These are phyloP conservation scores for Chalaropsis ovoidea DNA, from an alignment of 2,329 filamentous ascomycete species.

Conservation along the genomic window DNA sequence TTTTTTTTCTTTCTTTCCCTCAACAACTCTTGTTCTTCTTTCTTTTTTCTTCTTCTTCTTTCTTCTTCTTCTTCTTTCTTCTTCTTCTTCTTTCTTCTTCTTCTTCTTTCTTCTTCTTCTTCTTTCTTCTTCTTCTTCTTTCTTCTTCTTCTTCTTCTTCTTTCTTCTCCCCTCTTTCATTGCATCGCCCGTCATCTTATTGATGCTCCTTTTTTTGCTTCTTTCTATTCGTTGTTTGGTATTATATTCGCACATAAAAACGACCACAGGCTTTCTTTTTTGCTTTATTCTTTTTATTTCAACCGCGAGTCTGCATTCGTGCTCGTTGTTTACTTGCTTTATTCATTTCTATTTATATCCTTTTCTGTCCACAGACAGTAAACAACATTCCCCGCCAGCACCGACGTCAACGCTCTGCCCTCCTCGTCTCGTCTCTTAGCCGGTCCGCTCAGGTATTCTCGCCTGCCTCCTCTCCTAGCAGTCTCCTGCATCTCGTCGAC, in stretches of 20 bases:
- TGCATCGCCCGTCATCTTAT: neutral
- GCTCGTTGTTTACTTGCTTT: neutral
- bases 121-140: too few relatives aligned
- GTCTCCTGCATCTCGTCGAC: too few relatives aligned
- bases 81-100: neutral
- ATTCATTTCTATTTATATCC: slow-evolving; percentile 12
- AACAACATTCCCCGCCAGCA: neutral
- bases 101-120: neutral
- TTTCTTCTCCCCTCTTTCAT: neutral
- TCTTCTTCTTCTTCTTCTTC: neutral
- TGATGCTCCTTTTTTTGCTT: neutral
- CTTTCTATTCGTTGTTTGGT: neutral
- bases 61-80: neutral
- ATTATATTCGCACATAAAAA: neutral
- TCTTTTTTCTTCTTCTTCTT: neutral
- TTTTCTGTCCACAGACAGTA: neutral
- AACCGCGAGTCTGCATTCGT: neutral
- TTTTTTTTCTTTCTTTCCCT: neutral
- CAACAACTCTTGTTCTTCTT: neutral
- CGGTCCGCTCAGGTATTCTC: too few relatives aligned
- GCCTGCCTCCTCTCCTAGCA: too few relatives aligned
- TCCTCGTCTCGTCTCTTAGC: too few relatives aligned
- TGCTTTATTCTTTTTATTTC: neutral
- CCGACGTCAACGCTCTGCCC: neutral
- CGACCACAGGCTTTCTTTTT: neutral